Evolutionary conservation across 805 yeast genomes (phyloP), one percentile per base, ranked within the genome.

Genomic region (Wickerhamomyces hampshirensis): DNA sequence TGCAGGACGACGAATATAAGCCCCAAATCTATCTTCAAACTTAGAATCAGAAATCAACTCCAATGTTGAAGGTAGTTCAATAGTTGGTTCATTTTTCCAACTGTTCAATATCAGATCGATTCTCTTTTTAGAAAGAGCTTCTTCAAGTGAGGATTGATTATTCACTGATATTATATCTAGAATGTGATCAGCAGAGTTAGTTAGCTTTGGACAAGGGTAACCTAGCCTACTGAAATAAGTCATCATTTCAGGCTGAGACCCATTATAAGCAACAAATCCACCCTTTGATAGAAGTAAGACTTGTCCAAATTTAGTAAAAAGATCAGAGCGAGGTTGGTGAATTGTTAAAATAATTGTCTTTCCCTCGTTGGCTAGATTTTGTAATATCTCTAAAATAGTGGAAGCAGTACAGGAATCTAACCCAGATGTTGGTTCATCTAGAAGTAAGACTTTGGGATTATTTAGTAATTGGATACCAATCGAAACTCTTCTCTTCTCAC

Each of bases 381-480:
- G 67, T 30, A 87, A 62, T 26, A 86, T 75, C 34, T 69, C 69
- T 27, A 87, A 53, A 18, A 87, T 83, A 1, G 87, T 73, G 0
- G 76, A 69, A 0, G 95, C 84, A 0, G 94, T 85, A 40, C 84
- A 76, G 17, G 89, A 74, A 55, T 87, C 96, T 17, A 87, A 65
- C 0, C 96, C 96, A 5, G 94, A 84, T 0, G 95, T 87, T 3
- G 96, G 95, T 52, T 87, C 96, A 58, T 87, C 96, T 17, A 87
- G 58, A 24, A 87, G 55, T 26, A 87, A 68, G 38, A 77, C 77
- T 19, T 39, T 44, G 0, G 94, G 91, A 38, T 77, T 77, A 40
- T 80, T 77, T 28, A 87, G 61, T 24, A 87, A 62, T 53, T 86
- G 95, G 30, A 84, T 72, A 3, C 89, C 91, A 56, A 87, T 84